Conservation (phyloP, 352 stramenopile species). For the Stramenopiles sp. region DNA sequence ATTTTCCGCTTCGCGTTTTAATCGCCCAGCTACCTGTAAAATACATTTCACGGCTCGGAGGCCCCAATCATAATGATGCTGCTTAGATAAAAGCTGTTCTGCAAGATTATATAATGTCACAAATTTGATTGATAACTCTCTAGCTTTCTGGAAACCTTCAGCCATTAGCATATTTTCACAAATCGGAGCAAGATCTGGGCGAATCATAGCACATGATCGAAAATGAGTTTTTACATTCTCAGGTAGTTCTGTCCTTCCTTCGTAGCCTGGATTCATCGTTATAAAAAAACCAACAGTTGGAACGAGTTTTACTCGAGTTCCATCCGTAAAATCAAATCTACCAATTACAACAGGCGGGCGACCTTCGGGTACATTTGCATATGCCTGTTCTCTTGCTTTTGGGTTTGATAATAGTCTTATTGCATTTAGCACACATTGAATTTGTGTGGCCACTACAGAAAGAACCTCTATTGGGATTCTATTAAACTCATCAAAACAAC, state of each 20-base stretch:
- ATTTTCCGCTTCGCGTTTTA: constrained; percentile 64
- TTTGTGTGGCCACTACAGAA: constrained; percentile 95
- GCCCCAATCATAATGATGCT: constrained; percentile 81
- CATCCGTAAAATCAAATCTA: constrained; percentile 17
- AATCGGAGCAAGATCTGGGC: constrained; percentile 73
- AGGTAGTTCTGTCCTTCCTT: constrained; percentile 71
- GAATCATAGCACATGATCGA: constrained; percentile 74
- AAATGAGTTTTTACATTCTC: constrained; percentile 92
- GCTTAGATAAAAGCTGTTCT: constrained; percentile 57
- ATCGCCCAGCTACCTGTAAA: constrained; percentile 52
- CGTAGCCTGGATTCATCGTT: constrained; percentile 99
- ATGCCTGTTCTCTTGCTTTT: constrained; percentile 64
- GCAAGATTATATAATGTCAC: constrained; percentile 69
- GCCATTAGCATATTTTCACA: constrained; percentile 90
- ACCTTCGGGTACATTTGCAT: constrained; percentile 48
- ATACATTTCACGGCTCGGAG: constrained; percentile 72
- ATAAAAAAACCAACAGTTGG: constrained; percentile 93
- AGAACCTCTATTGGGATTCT: constrained; percentile 92
- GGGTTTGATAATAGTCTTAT: constrained; percentile 50
- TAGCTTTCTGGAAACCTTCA: constrained; percentile 64
- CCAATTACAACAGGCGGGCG: constrained; percentile 58
- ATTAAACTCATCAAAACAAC: constrained; percentile 99
- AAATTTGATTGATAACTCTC: constrained; percentile 70
- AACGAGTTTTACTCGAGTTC: constrained; percentile 51
- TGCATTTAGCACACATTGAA: constrained; percentile 89